phyloP scores from a whole-genome alignment of 331 rosid species.

The Spiraea crenata region DNA sequence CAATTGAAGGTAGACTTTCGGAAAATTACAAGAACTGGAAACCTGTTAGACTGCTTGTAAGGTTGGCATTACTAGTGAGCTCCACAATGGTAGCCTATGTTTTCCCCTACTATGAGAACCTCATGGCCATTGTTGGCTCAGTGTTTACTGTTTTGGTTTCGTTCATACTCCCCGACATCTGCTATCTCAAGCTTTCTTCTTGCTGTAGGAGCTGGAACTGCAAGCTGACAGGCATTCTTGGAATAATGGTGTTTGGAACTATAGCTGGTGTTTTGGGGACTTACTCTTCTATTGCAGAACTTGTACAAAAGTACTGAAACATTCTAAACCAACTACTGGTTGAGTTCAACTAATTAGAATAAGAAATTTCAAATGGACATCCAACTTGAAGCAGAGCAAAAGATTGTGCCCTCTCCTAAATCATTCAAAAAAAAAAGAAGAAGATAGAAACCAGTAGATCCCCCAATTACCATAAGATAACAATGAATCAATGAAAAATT shows the following conservation, averaged over 20 bases:
- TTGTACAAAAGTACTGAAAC: background rate
- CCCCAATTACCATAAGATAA: background rate
- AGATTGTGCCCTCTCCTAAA: no score
- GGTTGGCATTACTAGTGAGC: slow-evolving; percentile 5
- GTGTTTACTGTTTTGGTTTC: slow-evolving; percentile 2
- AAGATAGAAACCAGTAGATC: no score
- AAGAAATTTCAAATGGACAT: no score
- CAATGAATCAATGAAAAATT: background rate
- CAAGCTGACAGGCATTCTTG: background rate
- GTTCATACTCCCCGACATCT: slow-evolving; percentile 2
- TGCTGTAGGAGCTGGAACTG: background rate
- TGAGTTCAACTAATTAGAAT: no score
- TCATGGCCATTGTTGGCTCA: slow-evolving; percentile 9
- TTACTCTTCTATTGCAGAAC: background rate
- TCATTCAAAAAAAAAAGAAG: no score
- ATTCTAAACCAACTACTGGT: no score
- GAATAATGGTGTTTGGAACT: background rate
- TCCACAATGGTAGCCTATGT: slow-evolving; percentile 5
- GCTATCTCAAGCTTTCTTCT: background rate
- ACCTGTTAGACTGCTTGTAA: background rate
- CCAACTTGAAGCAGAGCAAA: no score
- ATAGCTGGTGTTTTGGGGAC: background rate
- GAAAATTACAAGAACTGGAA: background rate
- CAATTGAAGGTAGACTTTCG: slow-evolving; percentile 11
- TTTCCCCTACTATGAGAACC: slow-evolving; percentile 11